Conservation (phyloP, 2,329 filamentous ascomycete species). For the Talaromyces marneffei region DNA sequence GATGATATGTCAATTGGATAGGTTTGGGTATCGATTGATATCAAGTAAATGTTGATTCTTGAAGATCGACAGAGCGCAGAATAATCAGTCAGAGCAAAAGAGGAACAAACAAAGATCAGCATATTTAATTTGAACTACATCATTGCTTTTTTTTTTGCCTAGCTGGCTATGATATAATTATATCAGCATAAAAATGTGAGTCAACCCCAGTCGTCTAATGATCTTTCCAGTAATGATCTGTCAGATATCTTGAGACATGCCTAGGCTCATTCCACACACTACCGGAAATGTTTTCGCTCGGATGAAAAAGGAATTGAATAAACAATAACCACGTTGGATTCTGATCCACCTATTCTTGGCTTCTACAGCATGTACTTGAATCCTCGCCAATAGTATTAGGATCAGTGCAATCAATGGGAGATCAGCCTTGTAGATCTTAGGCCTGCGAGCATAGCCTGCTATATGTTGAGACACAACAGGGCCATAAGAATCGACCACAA, state of each 20-base stretch:
- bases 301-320: not conserved
- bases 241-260: not conserved
- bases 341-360: not conserved
- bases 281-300: not conserved
- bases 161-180: not conserved
- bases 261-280: not conserved
- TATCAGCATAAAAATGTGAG: not conserved
- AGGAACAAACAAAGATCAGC: conserved; percentile 1
- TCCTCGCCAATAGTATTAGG: conserved; percentile 7
- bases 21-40: not conserved
- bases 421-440: conserved; percentile 3
- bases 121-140: not conserved
- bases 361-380: not conserved
- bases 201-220: not conserved
- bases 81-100: not conserved
- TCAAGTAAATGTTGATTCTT: not conserved
- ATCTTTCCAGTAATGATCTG: not conserved
- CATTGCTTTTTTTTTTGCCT: not conserved
- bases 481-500: too few relatives aligned
- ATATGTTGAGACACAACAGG: too few relatives aligned
- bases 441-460: not conserved
- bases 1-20: not conserved
- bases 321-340: not conserved
- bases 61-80: not conserved
- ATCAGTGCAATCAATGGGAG: not conserved